Conservation (phyloP, 129 eudicot species). For the Pittosporum tobira region DNA sequence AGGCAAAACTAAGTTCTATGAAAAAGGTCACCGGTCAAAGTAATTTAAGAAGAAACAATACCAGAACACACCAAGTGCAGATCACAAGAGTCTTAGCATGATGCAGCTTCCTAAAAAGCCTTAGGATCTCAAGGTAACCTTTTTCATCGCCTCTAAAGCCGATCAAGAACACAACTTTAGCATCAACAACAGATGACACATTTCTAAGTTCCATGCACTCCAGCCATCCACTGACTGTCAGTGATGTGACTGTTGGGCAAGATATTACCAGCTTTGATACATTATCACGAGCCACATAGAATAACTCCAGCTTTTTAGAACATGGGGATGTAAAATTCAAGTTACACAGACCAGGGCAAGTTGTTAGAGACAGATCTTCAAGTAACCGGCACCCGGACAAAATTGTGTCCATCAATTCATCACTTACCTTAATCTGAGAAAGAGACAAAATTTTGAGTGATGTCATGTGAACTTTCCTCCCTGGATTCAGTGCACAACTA, state of each 20-base stretch:
- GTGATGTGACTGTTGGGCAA: slow-evolving; percentile 4
- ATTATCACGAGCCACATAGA: not conserved
- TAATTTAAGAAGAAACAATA: not conserved
- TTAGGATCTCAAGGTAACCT: not conserved
- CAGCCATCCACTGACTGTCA: not conserved
- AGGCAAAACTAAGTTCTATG: too few relatives aligned
- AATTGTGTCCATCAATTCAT: not conserved
- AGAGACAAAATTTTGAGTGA: slow-evolving; percentile 6
- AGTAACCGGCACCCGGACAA: slow-evolving; percentile 9
- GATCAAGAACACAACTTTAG: not conserved
- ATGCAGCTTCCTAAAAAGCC: slow-evolving; percentile 7
- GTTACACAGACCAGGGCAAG: slow-evolving; percentile 3
- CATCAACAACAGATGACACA: slow-evolving; percentile 9
- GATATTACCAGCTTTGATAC: not conserved
- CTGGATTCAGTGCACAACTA: not conserved
- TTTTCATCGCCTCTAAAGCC: not conserved
- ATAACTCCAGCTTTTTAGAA: not conserved
- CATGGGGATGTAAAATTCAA: slow-evolving; percentile 1
- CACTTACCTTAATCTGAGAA: not conserved
- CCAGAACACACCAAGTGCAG: slow-evolving; percentile 7
- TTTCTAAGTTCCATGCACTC: not conserved
- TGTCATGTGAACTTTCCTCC: not conserved
- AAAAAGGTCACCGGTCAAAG: not conserved
- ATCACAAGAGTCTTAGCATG: slow-evolving; percentile 4
- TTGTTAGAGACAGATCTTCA: slow-evolving; percentile 1